Conservation (phyloP, 2,329 filamentous ascomycete genomes). For the Ramularia endophylla region DNA sequence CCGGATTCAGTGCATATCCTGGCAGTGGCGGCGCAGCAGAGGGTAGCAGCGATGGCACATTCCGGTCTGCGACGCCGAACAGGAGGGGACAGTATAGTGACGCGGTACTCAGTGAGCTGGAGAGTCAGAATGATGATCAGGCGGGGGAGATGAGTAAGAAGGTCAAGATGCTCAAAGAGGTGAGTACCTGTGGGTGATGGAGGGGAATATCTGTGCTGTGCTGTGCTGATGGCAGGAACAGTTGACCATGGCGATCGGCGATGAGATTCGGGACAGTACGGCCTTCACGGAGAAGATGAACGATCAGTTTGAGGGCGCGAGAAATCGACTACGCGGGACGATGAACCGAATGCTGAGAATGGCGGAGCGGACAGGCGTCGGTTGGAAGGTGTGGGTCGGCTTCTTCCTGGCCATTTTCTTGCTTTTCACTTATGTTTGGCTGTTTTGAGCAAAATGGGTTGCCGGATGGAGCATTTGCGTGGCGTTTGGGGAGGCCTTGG, state of each 20-base stretch:
- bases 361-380: constrained; percentile 89
- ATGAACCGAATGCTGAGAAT: constrained; percentile 98
- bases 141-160: constrained; percentile 88
- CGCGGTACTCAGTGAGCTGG: constrained; percentile 83
- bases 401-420: constrained; percentile 82
- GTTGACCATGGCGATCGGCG: constrained; percentile 89
- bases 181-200: constrained; percentile 40
- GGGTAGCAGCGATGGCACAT: constrained; percentile 25
- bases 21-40: constrained; percentile 14
- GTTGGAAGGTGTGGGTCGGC: constrained; percentile 87
- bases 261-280: constrained; percentile 87
- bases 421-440: constrained; percentile 88
- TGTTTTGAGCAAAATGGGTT: constrained; percentile 42
- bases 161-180: constrained; percentile 82
- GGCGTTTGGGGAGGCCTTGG: too few species aligned
- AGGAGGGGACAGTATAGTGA: constrained; percentile 83
- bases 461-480: neutral
- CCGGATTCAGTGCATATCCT: constrained; percentile 29
- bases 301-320: constrained; percentile 81
- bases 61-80: constrained; percentile 41
- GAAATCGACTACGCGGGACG: constrained; percentile 74
- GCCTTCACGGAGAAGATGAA: constrained; percentile 93
- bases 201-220: neutral
- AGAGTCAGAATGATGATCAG: constrained; percentile 90
- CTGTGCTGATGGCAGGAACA: constrained; percentile 32